Evolutionary conservation across 1,284 basidiomycete species (phyloP).

Genomic region (Bjerkandera adusta): DNA sequence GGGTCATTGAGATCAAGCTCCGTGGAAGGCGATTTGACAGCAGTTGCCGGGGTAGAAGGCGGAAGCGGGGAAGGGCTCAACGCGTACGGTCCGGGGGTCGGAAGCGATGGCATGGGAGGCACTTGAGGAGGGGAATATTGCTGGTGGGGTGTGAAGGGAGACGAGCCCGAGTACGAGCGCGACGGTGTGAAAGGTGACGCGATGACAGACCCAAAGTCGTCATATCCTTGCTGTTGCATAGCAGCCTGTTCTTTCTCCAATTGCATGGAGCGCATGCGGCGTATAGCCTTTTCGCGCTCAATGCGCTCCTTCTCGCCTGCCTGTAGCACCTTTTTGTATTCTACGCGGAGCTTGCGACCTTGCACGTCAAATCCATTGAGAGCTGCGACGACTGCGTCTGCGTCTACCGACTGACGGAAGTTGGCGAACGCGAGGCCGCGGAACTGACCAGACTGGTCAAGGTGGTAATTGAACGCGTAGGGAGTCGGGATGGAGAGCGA

Average conservation of each 20-base stretch:
- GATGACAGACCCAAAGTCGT: conserved; percentile 63
- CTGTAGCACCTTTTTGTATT: conserved; percentile 99
- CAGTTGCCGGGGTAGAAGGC: conserved; percentile 55
- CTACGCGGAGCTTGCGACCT: conserved; percentile 97
- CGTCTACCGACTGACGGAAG: conserved; percentile 89
- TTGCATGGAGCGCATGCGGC: conserved; percentile 96
- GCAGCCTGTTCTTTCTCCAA: conserved; percentile 74
- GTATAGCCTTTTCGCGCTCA: conserved; percentile 97
- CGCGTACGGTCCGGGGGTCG: conserved; percentile 54
- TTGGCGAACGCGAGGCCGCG: conserved; percentile 98
- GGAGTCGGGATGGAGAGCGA: conserved; percentile 94
- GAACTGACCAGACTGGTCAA: conserved; percentile 94
- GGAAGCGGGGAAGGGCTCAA: conserved; percentile 45
- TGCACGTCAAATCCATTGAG: conserved; percentile 95
- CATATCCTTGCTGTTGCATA: conserved; percentile 48
- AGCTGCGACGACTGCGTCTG: conserved; percentile 93
- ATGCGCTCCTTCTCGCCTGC: conserved; percentile 99
- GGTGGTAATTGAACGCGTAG: conserved; percentile 99
- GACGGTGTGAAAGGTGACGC: conserved; percentile 51
- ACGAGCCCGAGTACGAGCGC: conserved; percentile 65
- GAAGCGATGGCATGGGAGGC: conserved; percentile 46
- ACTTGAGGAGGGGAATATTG: conserved; percentile 61
- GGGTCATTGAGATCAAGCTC: conserved; percentile 96
- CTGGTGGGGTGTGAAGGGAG: conserved; percentile 50
- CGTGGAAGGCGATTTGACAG: conserved; percentile 51